These are phyloP conservation scores for Crithidia brevicula DNA, from an alignment of 208 protist genomes.

Conservation along the genomic window DNA sequence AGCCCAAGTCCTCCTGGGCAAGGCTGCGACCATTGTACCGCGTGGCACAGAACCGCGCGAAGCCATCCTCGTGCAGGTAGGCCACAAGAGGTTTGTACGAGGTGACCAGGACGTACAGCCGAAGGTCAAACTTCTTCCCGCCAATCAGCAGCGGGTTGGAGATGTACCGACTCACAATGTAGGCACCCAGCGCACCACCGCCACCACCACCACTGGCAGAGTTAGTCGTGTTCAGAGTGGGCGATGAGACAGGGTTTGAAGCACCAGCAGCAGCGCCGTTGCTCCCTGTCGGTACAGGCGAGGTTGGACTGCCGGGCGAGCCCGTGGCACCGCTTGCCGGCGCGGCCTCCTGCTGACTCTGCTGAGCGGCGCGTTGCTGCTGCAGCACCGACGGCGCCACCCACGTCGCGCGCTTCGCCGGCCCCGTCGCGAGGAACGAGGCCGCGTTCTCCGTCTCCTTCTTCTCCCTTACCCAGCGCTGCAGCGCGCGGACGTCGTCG, in stretches of 20 bases:
- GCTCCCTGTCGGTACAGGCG: neutral
- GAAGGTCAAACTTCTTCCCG: conserved; percentile 97
- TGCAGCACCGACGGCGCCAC: conserved; percentile 23
- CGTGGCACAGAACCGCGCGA: conserved; percentile 95
- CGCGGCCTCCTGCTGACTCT: conserved; percentile 8
- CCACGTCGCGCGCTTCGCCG: conserved; percentile 15
- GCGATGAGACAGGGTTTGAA: neutral
- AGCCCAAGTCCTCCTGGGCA: conserved; percentile 78
- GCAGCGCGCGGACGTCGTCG: conserved; percentile 90
- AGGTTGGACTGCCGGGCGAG: conserved; percentile 1
- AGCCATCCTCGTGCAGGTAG: conserved; percentile 92
- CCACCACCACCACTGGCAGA: neutral
- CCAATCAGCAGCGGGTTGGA: conserved; percentile 95
- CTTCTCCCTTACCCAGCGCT: conserved; percentile 76
- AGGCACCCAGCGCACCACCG: conserved; percentile 49
- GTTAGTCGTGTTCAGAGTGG: neutral
- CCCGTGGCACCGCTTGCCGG: conserved; percentile 6
- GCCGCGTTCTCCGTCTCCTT: conserved; percentile 53
- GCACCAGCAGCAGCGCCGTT: neutral
- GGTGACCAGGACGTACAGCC: conserved; percentile 97
- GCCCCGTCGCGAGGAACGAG: conserved; percentile 14
- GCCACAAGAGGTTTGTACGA: conserved; percentile 93
- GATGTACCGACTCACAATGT: conserved; percentile 96
- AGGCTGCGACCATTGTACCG: conserved; percentile 71
- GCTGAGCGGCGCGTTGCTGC: conserved; percentile 17